These are phyloP conservation scores for Porcisia hertigi DNA, from an alignment of 208 protist genomes.

Conservation along the genomic window DNA sequence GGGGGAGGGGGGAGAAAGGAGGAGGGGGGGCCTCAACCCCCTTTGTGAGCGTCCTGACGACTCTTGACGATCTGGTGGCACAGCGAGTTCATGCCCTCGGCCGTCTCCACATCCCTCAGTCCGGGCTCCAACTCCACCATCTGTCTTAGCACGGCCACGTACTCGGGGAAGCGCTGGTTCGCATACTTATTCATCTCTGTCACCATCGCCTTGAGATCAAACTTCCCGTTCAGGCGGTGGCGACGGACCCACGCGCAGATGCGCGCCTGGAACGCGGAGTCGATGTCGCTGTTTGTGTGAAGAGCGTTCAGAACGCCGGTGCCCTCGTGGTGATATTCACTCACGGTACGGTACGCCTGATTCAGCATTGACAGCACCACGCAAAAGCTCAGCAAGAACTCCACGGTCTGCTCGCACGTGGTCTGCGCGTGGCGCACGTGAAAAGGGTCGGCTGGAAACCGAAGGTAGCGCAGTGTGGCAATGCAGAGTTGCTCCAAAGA, in stretches of 20 bases:
- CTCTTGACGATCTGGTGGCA: conserved; percentile 17
- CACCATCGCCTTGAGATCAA: conserved; percentile 62
- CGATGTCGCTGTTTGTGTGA: conserved; percentile 24
- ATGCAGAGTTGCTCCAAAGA: conserved; percentile 72
- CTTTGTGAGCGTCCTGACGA: neutral
- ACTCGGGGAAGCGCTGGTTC: conserved; percentile 52
- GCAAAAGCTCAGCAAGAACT: conserved; percentile 68
- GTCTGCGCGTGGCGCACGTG: conserved; percentile 56
- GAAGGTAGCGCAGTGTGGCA: conserved; percentile 67
- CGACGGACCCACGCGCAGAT: conserved; percentile 57
- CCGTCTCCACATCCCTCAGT: conserved; percentile 51
- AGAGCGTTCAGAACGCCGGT: conserved; percentile 21
- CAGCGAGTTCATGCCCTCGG: conserved; percentile 60
- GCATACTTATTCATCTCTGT: conserved; percentile 68
- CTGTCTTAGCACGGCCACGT: conserved; percentile 35
- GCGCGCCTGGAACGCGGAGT: conserved; percentile 50
- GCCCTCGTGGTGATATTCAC: conserved; percentile 24
- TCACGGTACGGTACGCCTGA: conserved; percentile 33
- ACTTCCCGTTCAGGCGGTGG: conserved; percentile 44
- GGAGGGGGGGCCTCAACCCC: neutral
- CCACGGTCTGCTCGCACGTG: conserved; percentile 45
- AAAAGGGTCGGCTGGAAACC: conserved; percentile 46
- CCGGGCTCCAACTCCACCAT: conserved; percentile 40
- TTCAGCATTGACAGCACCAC: conserved; percentile 63
- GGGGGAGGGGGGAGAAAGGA: too few relatives aligned